Percentiles rank a stretch among this genome's conserved stretches.
These are phyloP conservation scores for Aspergillus latus DNA, from an alignment of 2,329 filamentous ascomycete genomes.

Conservation along the genomic window DNA sequence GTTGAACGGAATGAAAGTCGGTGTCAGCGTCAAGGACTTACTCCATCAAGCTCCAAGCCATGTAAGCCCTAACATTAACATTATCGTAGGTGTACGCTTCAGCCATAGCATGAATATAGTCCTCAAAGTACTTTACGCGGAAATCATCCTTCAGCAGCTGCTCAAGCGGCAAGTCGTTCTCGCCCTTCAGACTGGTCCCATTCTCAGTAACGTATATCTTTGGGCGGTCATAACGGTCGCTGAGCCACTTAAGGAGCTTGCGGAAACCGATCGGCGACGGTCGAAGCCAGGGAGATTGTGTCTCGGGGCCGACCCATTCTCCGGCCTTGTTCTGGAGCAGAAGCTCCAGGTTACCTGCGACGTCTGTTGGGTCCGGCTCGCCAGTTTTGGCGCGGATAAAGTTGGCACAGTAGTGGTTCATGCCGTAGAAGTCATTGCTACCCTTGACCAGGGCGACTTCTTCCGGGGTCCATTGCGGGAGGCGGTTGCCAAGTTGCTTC, in stretches of 20 bases:
- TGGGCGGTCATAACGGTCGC: slow-evolving; percentile 71
- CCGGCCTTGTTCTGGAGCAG: slow-evolving; percentile 70
- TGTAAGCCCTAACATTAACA: slow-evolving; percentile 76
- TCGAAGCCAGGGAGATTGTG: slow-evolving; percentile 77
- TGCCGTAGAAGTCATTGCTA: slow-evolving; percentile 92
- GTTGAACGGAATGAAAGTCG: neutral
- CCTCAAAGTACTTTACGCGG: slow-evolving; percentile 73
- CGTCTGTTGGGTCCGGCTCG: slow-evolving; percentile 63
- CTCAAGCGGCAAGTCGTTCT: slow-evolving; percentile 71
- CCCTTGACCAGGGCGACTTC: slow-evolving; percentile 73
- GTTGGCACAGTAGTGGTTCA: slow-evolving; percentile 92
- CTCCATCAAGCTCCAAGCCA: slow-evolving; percentile 87
- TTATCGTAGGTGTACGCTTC: slow-evolving; percentile 69
- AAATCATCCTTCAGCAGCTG: slow-evolving; percentile 79
- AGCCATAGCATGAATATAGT: slow-evolving; percentile 75
- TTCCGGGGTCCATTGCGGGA: slow-evolving; percentile 72
- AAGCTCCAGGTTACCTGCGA: slow-evolving; percentile 72
- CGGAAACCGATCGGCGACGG: slow-evolving; percentile 75
- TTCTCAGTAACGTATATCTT: slow-evolving; percentile 88
- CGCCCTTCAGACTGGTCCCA: slow-evolving; percentile 78
- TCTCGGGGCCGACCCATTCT: slow-evolving; percentile 75
- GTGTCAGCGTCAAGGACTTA: slow-evolving; percentile 35
- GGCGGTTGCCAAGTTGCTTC: slow-evolving; percentile 73
- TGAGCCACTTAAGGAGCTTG: slow-evolving; percentile 73
- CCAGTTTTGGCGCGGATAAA: slow-evolving; percentile 73